phyloP scores from a whole-genome alignment of 192 early-diverging fungal species.

The Coemansia sp. region DNA sequence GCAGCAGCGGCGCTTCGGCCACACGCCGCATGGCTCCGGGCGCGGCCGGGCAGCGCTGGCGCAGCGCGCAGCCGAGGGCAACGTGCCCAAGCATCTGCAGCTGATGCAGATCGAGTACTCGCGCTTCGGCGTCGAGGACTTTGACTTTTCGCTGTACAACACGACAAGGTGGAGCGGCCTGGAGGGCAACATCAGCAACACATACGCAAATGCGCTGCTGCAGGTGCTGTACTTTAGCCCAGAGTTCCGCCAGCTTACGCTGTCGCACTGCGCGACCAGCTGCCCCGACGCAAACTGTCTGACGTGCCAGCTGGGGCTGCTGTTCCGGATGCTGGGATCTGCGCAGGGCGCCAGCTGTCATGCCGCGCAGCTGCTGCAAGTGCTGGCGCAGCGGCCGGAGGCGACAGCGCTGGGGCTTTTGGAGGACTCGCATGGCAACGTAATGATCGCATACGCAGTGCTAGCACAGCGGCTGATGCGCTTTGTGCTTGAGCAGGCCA shows the following conservation, averaged over 20 bases:
- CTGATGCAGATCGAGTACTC: slow-evolving; percentile 57
- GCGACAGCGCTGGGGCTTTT: slow-evolving; percentile 83
- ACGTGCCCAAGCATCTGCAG: slow-evolving; percentile 43
- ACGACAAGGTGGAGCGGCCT: slow-evolving; percentile 81
- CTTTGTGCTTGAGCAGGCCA: slow-evolving; percentile 89
- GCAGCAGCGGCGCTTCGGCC: slow-evolving; percentile 41
- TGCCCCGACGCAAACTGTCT: slow-evolving; percentile 80
- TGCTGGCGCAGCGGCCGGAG: slow-evolving; percentile 80
- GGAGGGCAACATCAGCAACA: slow-evolving; percentile 87
- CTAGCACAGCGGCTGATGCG: slow-evolving; percentile 87
- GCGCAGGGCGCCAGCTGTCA: slow-evolving; percentile 93
- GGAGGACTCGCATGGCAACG: slow-evolving; percentile 69
- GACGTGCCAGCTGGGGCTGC: slow-evolving; percentile 87
- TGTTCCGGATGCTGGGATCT: slow-evolving; percentile 90
- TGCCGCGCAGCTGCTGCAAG: slow-evolving; percentile 86
- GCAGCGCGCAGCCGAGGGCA: slow-evolving; percentile 8
- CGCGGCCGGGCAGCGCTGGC: neutral
- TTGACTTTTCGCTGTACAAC: slow-evolving; percentile 99
- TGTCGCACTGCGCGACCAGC: slow-evolving; percentile 66
- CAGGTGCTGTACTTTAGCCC: slow-evolving; percentile 79
- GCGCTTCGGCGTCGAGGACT: slow-evolving; percentile 96
- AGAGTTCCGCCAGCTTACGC: slow-evolving; percentile 65
- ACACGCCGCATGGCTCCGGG: neutral
- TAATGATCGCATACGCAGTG: slow-evolving; percentile 58
- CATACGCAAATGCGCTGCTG: slow-evolving; percentile 86